A percentile compares a stretch with the other conserved stretches of the same genome.
phyloP scores from a whole-genome alignment of 441 rosid species.

The Erodium chrysanthum region DNA sequence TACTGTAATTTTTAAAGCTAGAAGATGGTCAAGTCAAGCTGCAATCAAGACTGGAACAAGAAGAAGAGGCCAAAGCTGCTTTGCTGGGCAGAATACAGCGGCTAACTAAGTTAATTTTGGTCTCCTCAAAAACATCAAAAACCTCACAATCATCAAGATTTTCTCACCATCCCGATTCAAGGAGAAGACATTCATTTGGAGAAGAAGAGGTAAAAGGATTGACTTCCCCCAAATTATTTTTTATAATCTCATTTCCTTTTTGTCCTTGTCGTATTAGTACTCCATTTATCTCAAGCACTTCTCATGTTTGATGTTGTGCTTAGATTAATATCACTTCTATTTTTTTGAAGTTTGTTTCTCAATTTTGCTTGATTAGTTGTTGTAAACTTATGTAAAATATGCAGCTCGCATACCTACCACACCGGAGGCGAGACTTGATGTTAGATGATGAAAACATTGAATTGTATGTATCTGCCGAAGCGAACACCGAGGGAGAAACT shows the following conservation, averaged over 20 bases:
- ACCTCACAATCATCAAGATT: constrained; percentile 63
- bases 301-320: constrained; percentile 2
- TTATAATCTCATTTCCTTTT: neutral
- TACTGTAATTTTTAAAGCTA: constrained; percentile 49
- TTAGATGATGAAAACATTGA: constrained; percentile 85
- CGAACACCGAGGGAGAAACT: constrained; percentile 46
- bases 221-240: neutral
- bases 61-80: constrained; percentile 97
- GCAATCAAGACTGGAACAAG: constrained; percentile 89
- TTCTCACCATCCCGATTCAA: constrained; percentile 57
- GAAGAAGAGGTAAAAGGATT: constrained; percentile 67
- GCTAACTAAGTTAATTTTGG: constrained; percentile 85
- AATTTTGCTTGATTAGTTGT: constrained; percentile 24
- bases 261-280: constrained; percentile 1
- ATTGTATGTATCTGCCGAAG: constrained; percentile 57
- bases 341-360: constrained; percentile 3
- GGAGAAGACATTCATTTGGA: constrained; percentile 98
- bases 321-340: neutral
- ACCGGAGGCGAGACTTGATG: constrained; percentile 81
- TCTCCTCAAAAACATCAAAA: constrained; percentile 46
- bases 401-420: constrained; percentile 94
- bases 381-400: constrained; percentile 17
- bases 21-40: constrained; percentile 96
- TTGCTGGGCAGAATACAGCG: constrained; percentile 87
- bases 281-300: neutral